Evolutionary conservation across 2,329 filamentous ascomycete genomes (phyloP), one percentile per base, ranked within the genome.

Genomic region (Aureobasidium sp.): DNA sequence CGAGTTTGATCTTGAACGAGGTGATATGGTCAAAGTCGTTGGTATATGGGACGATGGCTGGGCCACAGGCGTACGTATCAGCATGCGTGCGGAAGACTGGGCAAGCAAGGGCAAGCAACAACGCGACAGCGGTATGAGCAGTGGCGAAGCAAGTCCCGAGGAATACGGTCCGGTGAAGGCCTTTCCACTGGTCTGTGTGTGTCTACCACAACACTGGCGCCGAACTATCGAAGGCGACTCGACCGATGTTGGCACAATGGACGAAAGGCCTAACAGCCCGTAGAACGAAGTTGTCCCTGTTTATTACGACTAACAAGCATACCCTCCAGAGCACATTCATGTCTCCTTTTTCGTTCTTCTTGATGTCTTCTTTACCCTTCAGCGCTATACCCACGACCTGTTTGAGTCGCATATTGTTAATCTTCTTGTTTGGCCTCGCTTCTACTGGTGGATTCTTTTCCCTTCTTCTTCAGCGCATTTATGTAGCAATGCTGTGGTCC

Each of bases 41-140:
- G 94, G 94, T 65, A 99, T 99, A 67, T 99, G 94, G 94, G 94
- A 99, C 70, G 94, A 99, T 73, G 94, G 94, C 50, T 99, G 94
- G 94, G 94, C 94, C 10, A 99, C 94, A 1, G 94, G 94, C 69
- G 83, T 97, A 61, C 82, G 95, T 71, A 78, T 96, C 61, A 82
- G 87, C 59, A 90, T 96, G 69, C 83, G 85, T 61, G 91, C 91
- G 2, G 93, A 97, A 64, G 90, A 97, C 66, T 97, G 91, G 86
- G 90, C 96, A 68, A 82, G 83, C 47, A 68, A 70, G 5, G 66
- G 65, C 32, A 86, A 89, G 69, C 79, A 86, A 37, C 91, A 96
- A 71, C 85, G 94, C 64, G 94, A 99, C 75, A 97, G 93, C 69
- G 94, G 94, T 62, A 89, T 97, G 47, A 97, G 91, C 49, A 88